These are phyloP conservation scores for Protomyces arabidopsidicola DNA, from an alignment of 1,139 yeast genomes.

Conservation along the genomic window DNA sequence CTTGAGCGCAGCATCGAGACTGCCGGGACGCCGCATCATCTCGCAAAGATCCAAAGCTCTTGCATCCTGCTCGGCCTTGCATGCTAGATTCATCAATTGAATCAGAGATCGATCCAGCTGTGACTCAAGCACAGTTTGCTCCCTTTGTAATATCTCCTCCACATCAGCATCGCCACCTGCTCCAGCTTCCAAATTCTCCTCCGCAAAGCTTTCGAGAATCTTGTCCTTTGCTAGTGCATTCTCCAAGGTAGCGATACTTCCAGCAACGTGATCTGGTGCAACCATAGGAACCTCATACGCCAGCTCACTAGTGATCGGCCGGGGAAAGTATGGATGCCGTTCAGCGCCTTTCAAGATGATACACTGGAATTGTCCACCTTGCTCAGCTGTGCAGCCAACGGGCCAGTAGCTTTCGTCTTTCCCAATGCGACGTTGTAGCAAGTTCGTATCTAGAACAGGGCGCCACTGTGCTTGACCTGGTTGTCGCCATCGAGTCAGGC, in stretches of 20 bases:
- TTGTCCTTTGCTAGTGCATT: slow-evolving; percentile 33
- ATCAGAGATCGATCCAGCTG: slow-evolving; percentile 64
- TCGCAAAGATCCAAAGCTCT: slow-evolving; percentile 68
- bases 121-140: slow-evolving; percentile 42
- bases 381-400: slow-evolving; percentile 53
- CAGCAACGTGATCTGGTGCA: slow-evolving; percentile 37
- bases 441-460: slow-evolving; percentile 66
- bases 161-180: slow-evolving; percentile 2
- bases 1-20: slow-evolving; percentile 75
- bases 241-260: slow-evolving; percentile 36
- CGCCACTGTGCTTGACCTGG: slow-evolving; percentile 78
- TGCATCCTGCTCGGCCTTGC: slow-evolving; percentile 59
- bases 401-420: slow-evolving; percentile 70
- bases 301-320: slow-evolving; percentile 77
- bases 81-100: slow-evolving; percentile 70
- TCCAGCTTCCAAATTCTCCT: slow-evolving; percentile 40
- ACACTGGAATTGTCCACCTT: slow-evolving; percentile 53
- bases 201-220: slow-evolving; percentile 40
- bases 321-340: slow-evolving; percentile 57
- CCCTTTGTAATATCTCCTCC: neutral
- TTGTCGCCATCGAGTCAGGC: slow-evolving; percentile 70
- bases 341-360: slow-evolving; percentile 55
- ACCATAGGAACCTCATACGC: slow-evolving; percentile 59
- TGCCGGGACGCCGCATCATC: slow-evolving; percentile 69
- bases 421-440: slow-evolving; percentile 49